phyloP scores from a whole-genome alignment of 1,139 yeast species.

The Tardiomyces digboiensis region DNA sequence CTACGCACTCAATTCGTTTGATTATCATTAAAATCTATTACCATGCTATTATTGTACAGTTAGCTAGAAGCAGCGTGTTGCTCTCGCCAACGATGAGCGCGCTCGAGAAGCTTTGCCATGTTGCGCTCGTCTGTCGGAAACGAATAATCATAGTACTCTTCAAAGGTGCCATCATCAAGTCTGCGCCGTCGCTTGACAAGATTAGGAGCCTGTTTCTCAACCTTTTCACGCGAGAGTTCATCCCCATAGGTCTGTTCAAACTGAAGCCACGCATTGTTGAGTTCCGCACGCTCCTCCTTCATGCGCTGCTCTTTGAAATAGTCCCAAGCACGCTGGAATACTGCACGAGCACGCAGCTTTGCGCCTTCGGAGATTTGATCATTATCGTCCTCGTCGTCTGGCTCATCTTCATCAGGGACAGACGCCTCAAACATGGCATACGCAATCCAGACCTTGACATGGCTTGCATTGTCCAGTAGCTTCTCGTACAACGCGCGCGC shows the following conservation, averaged over 20 bases:
- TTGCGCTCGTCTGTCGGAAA: constrained; percentile 43
- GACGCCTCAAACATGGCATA: constrained; percentile 58
- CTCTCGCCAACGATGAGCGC: constrained; percentile 52
- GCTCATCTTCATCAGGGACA: constrained; percentile 25
- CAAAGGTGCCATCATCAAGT: constrained; percentile 38
- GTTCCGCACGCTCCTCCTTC: constrained; percentile 38
- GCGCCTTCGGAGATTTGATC: constrained; percentile 40
- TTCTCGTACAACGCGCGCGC: constrained; percentile 47
- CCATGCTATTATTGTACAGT: not conserved
- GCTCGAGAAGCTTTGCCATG: constrained; percentile 46
- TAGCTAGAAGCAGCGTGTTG: constrained; percentile 11
- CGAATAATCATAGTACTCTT: constrained; percentile 52
- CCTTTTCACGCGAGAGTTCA: constrained; percentile 25
- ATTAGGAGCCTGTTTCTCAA: constrained; percentile 47
- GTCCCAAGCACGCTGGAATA: constrained; percentile 48
- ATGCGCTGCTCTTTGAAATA: constrained; percentile 32
- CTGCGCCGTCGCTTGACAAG: constrained; percentile 39
- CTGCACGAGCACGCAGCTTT: constrained; percentile 36
- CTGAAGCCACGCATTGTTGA: constrained; percentile 54
- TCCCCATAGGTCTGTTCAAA: constrained; percentile 64
- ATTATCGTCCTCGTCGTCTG: constrained; percentile 37
- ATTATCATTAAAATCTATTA: not conserved
- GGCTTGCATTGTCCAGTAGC: constrained; percentile 28
- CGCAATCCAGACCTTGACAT: constrained; percentile 49
- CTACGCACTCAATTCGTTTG: no score